Evolutionary conservation across 2,329 filamentous ascomycete species (phyloP), one percentile per base, ranked within the genome.

Genomic region (Hypomyces rosellus): DNA sequence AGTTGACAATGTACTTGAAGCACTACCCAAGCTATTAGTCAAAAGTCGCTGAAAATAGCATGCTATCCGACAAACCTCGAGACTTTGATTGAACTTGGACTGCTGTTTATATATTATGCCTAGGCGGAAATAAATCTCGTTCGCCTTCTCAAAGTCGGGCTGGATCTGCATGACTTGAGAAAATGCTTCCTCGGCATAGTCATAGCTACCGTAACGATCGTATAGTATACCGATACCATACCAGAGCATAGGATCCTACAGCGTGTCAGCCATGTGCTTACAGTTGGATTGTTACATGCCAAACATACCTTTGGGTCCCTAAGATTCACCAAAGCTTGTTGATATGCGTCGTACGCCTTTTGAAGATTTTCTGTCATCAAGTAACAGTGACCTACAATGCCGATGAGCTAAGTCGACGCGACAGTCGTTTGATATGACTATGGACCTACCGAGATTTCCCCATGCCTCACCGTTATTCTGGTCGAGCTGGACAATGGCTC

Each of bases 101-200:
- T 97, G 93, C 63, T 97, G 92, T 69, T 99, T 99, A 75, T 97
- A 97, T 58, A 99, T 97, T 73, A 99, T 99, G n/a, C 93, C 93
- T 8, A 99, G 80, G 25, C 93, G 84, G 72, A 99, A 99, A 69
- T 97, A 99, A 48, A 99, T 97, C 68, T 99, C 93, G 63, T 97
- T 97, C 51, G 92, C 91, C 77, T 99, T 99, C 64, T 99, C 93
- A 60, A 97, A 97, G 60, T 90, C 86, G 4, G 92, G 93, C 62
- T 96, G 87, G 86, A 99, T 97, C 59, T 89, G 86, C 93, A 99
- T 97, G 55, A 99, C 93, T 65, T 97, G 89, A 2, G 92, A 96
- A 65, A 97, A 97, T 5, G 93, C 93, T 66, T 97, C 93, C 68
- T 97, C 93, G 58, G 93, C 93, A 67, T 97, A 95, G 62, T 99